Conservation (phyloP, 495 filamentous ascomycete genomes). For the Xylaria nigripes region DNA sequence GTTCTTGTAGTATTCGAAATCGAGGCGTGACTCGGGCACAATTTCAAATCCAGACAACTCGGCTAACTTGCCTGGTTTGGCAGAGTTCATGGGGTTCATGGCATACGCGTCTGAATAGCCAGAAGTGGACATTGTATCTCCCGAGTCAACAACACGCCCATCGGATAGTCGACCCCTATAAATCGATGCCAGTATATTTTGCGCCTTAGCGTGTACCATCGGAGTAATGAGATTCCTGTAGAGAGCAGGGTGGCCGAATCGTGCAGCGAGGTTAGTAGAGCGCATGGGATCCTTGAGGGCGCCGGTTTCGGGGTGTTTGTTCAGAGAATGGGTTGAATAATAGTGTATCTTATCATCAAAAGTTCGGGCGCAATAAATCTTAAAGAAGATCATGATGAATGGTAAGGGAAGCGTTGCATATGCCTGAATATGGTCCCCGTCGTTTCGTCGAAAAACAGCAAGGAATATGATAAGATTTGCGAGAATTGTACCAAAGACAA, state of each 20-base stretch:
- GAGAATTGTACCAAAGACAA: slow-evolving; percentile 75
- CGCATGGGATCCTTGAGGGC: slow-evolving; percentile 36
- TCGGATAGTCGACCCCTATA: slow-evolving; percentile 71
- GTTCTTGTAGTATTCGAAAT: slow-evolving; percentile 88
- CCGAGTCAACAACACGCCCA: slow-evolving; percentile 42
- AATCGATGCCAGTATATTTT: slow-evolving; percentile 68
- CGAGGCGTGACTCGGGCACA: slow-evolving; percentile 80
- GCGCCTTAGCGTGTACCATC: slow-evolving; percentile 89
- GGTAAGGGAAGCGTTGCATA: slow-evolving; percentile 67
- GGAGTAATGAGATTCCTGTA: slow-evolving; percentile 84
- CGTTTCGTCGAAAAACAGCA: slow-evolving; percentile 53
- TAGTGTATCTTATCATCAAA: slow-evolving; percentile 75
- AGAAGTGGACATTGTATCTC: slow-evolving; percentile 51
- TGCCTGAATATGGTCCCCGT: slow-evolving; percentile 47
- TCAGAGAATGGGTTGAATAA: slow-evolving; percentile 57
- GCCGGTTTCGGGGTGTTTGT: slow-evolving; percentile 40
- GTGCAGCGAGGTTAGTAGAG: slow-evolving; percentile 64
- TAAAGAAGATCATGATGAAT: slow-evolving; percentile 76
- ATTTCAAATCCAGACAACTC: slow-evolving; percentile 66
- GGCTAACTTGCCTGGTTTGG: slow-evolving; percentile 61
- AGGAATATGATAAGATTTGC: slow-evolving; percentile 73
- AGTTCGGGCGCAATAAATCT: slow-evolving; percentile 65
- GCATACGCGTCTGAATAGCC: slow-evolving; percentile 61
- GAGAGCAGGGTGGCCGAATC: slow-evolving; percentile 87
- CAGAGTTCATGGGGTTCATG: slow-evolving; percentile 73